Conservation (phyloP, 2,329 filamentous ascomycete species). For the Colletotrichum spaethianum region DNA sequence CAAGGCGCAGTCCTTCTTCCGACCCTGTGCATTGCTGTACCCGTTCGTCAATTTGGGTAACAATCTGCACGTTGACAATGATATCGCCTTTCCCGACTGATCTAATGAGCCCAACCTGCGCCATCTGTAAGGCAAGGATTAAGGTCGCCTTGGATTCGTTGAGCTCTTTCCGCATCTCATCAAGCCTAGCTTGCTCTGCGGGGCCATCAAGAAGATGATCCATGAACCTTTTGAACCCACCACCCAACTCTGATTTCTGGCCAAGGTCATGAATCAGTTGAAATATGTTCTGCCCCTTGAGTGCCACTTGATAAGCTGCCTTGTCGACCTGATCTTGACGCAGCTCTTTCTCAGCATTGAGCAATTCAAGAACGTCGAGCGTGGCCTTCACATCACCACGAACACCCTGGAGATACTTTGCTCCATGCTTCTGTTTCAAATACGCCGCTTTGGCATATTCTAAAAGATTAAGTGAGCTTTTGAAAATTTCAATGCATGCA, state of each 20-base stretch:
- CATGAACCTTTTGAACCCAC: not conserved
- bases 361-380: not conserved
- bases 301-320: not conserved
- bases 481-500: not conserved
- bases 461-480: not conserved
- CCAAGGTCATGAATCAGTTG: not conserved
- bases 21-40: not conserved
- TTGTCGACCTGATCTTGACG: not conserved
- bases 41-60: not conserved
- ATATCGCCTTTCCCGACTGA: not conserved
- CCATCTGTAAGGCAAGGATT: not conserved
- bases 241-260: not conserved
- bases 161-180: not conserved
- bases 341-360: not conserved
- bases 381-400: not conserved
- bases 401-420: not conserved
- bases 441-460: not conserved
- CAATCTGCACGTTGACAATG: not conserved
- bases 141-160: not conserved
- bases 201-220: not conserved
- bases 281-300: not conserved
- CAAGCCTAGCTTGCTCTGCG: not conserved
- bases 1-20: not conserved
- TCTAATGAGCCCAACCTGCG: not conserved
- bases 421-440: not conserved